Percentiles rank a stretch among this genome's conserved stretches.
Conservation (phyloP, 2,329 filamentous ascomycete species). For the Penicillium verrucosum region DNA sequence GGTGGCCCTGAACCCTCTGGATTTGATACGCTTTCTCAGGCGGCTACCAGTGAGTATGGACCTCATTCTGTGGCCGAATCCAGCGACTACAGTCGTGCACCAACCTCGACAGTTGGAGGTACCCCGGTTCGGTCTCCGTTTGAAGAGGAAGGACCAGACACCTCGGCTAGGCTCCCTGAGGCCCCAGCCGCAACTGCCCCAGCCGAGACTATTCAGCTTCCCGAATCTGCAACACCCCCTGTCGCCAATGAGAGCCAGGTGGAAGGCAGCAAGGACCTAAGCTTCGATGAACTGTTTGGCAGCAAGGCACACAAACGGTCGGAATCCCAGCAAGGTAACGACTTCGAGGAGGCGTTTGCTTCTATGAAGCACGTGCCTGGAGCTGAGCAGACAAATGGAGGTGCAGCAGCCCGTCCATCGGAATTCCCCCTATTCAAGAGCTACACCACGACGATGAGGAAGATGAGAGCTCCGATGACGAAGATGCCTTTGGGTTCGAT, state of each 20-base stretch:
- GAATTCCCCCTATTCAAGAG: conserved; percentile 96
- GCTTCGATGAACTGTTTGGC: conserved; percentile 48
- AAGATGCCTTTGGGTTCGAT: conserved; percentile 68
- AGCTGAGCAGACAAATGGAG: conserved; percentile 38
- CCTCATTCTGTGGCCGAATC: conserved; percentile 24
- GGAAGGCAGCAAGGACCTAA: conserved; percentile 33
- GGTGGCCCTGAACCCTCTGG: conserved; percentile 50
- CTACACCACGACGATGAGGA: conserved; percentile 80
- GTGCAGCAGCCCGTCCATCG: conserved; percentile 37
- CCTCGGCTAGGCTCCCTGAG: conserved; percentile 22
- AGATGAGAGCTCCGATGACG: conserved; percentile 71
- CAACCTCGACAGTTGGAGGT: conserved; percentile 14
- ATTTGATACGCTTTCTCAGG: conserved; percentile 45
- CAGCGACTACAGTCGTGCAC: conserved; percentile 21
- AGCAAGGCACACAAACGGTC: conserved; percentile 44
- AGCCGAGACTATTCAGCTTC: conserved; percentile 14
- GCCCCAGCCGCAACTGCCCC: conserved; percentile 16
- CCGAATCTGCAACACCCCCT: conserved; percentile 47
- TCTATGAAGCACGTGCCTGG: conserved; percentile 48
- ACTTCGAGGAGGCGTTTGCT: conserved; percentile 49
- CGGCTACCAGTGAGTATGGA: conserved; percentile 34
- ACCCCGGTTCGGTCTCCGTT: conserved; percentile 32
- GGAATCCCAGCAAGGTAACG: conserved; percentile 45
- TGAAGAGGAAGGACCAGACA: conserved; percentile 31
- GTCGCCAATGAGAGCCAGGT: conserved; percentile 21